phyloP scores from a whole-genome alignment of 805 yeast genomes.

The Metschnikowia gelsemii region DNA sequence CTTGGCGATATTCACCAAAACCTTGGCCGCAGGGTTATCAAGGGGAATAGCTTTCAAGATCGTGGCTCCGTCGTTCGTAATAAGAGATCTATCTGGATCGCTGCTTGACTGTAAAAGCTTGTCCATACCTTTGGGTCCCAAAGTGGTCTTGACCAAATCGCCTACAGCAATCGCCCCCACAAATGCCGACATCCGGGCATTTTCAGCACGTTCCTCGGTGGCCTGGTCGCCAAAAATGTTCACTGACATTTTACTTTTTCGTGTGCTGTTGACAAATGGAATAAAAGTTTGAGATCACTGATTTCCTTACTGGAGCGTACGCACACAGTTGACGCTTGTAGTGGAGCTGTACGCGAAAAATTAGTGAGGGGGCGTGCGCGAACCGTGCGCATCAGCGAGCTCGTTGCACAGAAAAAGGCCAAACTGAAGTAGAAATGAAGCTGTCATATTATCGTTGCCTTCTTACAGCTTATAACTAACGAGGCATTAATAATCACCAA shows the following conservation, averaged over 20 bases:
- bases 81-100: slow-evolving; percentile 65
- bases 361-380: background rate
- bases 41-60: slow-evolving; percentile 90
- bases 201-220: slow-evolving; percentile 95
- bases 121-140: slow-evolving; percentile 99
- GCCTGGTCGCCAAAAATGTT: slow-evolving; percentile 97
- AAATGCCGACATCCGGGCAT: slow-evolving; percentile 95
- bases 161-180: slow-evolving; percentile 99
- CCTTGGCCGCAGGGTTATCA: slow-evolving; percentile 96
- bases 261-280: too few relatives aligned
- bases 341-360: too few relatives aligned
- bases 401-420: too few relatives aligned
- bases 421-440: too few relatives aligned
- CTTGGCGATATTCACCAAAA: slow-evolving; percentile 88
- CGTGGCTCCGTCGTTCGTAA: slow-evolving; percentile 98
- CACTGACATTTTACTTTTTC: slow-evolving; percentile 54
- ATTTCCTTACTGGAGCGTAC: too few relatives aligned
- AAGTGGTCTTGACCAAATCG: slow-evolving; percentile 87
- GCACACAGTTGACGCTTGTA: too few relatives aligned
- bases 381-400: background rate
- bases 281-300: too few relatives aligned
- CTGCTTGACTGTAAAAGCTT: slow-evolving; percentile 86
- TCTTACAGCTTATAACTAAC: too few relatives aligned
- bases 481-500: too few relatives aligned
- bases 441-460: too few relatives aligned